Conservation (phyloP, 2,329 filamentous ascomycete genomes). For the Talaromyces funiculosus region DNA sequence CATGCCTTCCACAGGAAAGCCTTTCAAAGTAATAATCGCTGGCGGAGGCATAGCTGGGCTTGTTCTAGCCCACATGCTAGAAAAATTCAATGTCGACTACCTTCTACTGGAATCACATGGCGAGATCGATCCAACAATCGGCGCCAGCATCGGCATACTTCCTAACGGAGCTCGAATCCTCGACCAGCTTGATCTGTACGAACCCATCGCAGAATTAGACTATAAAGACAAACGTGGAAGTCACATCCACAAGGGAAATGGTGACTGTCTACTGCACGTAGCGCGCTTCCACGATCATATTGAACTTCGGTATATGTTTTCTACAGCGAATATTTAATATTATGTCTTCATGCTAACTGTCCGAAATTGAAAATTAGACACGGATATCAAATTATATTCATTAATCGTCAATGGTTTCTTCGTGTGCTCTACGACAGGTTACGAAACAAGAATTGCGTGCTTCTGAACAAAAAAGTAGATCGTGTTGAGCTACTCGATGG, state of each 20-base stretch:
- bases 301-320: background rate
- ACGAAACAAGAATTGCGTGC: slow-evolving; percentile 26
- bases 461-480: slow-evolving; percentile 24
- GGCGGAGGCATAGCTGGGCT: slow-evolving; percentile 48
- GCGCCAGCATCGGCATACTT: slow-evolving; percentile 45
- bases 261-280: background rate
- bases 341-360: background rate
- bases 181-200: slow-evolving; percentile 46
- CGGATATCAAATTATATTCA: slow-evolving; percentile 18
- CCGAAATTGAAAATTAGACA: background rate
- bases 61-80: slow-evolving; percentile 43
- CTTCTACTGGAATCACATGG: slow-evolving; percentile 43
- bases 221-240: background rate
- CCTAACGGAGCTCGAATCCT: slow-evolving; percentile 43
- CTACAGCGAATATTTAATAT: too few relatives aligned
- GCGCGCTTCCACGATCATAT: background rate
- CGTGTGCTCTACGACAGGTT: slow-evolving; percentile 18
- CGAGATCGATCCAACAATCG: slow-evolving; percentile 35
- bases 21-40: slow-evolving; percentile 40
- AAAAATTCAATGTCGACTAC: slow-evolving; percentile 44
- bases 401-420: slow-evolving; percentile 19
- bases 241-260: background rate
- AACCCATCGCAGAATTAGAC: slow-evolving; percentile 17
- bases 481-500: slow-evolving; percentile 18
- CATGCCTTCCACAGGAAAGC: background rate